A percentile compares a stretch with the other conserved stretches of the same genome.
These are phyloP conservation scores for Cantharellus cinnabarinus DNA, from an alignment of 768 basidiomycete species.

Conservation along the genomic window DNA sequence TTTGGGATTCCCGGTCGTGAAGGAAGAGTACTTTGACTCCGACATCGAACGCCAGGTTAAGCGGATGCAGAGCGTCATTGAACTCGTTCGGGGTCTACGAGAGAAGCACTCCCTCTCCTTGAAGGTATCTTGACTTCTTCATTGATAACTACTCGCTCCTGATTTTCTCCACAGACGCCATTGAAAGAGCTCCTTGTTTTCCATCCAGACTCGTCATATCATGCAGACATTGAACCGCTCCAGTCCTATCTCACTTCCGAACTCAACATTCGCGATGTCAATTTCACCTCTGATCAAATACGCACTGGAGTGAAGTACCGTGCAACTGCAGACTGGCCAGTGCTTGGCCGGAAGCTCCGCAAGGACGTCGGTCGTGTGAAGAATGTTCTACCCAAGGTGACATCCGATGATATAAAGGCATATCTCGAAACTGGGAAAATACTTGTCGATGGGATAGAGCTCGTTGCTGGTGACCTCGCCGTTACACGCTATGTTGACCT, in stretches of 20 bases:
- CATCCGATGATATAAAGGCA: conserved; percentile 63
- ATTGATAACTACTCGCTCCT: background rate
- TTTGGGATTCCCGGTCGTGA: conserved; percentile 78
- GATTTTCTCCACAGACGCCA: conserved; percentile 41
- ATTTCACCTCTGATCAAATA: conserved; percentile 76
- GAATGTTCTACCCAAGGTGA: conserved; percentile 59
- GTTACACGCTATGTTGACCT: conserved; percentile 84
- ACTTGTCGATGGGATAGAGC: conserved; percentile 71
- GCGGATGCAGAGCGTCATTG: conserved; percentile 89
- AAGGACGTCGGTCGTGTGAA: conserved; percentile 82
- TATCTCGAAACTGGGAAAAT: conserved; percentile 61
- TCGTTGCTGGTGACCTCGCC: conserved; percentile 75
- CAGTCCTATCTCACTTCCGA: conserved; percentile 83
- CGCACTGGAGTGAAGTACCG: conserved; percentile 76
- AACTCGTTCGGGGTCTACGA: conserved; percentile 71
- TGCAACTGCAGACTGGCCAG: conserved; percentile 87
- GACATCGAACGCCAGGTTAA: conserved; percentile 87
- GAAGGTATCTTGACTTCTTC: conserved; percentile 35
- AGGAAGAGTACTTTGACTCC: conserved; percentile 84
- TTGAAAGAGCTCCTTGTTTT: conserved; percentile 83
- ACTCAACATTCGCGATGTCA: conserved; percentile 78
- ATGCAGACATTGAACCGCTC: conserved; percentile 67
- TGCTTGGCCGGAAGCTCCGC: conserved; percentile 80
- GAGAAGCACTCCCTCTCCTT: conserved; percentile 71
- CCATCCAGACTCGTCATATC: conserved; percentile 69